Evolutionary conservation across 331 rosid species (phyloP).

Genomic region (Prunus yedoensis): DNA sequence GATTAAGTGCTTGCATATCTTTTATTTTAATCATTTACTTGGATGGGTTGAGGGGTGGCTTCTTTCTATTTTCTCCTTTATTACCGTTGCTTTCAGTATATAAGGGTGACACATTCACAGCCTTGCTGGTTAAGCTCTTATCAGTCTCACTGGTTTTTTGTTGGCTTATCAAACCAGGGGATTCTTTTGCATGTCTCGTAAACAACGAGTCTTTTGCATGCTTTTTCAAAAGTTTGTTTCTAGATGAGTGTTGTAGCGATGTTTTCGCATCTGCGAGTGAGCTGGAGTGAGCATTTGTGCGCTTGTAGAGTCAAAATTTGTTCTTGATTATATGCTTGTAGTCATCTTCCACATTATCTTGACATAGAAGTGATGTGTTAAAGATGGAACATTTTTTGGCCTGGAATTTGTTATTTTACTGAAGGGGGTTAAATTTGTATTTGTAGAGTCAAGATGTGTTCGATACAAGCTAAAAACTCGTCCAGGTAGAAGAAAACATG

Average conservation of each 20-base stretch:
- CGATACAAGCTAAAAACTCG: too few relatives aligned
- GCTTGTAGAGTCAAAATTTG: constrained; percentile 2
- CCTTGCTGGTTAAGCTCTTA: constrained; percentile 22
- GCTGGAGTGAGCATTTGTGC: constrained; percentile 13
- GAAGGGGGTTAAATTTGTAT: neutral
- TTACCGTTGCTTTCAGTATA: constrained; percentile 38
- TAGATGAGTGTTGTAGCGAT: constrained; percentile 24
- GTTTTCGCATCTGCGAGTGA: constrained; percentile 27
- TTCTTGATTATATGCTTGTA: neutral
- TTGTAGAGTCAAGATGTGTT: too few relatives aligned
- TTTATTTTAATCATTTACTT: constrained; percentile 29
- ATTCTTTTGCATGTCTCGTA: constrained; percentile 20
- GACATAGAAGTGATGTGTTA: neutral
- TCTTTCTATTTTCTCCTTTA: constrained; percentile 35
- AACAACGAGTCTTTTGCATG: constrained; percentile 1
- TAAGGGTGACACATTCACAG: constrained; percentile 23
- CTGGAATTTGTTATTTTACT: neutral
- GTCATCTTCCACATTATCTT: neutral
- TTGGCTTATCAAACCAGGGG: constrained; percentile 26
- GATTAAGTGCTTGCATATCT: constrained; percentile 13
- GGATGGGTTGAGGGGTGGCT: constrained; percentile 32
- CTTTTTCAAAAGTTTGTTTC: constrained; percentile 25
- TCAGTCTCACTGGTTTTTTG: constrained; percentile 24
- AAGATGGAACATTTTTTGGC: neutral
- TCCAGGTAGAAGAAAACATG: too few relatives aligned